Evolutionary conservation across 2,329 filamentous ascomycete genomes (phyloP).

Genomic region (Hypomyces rosellus): DNA sequence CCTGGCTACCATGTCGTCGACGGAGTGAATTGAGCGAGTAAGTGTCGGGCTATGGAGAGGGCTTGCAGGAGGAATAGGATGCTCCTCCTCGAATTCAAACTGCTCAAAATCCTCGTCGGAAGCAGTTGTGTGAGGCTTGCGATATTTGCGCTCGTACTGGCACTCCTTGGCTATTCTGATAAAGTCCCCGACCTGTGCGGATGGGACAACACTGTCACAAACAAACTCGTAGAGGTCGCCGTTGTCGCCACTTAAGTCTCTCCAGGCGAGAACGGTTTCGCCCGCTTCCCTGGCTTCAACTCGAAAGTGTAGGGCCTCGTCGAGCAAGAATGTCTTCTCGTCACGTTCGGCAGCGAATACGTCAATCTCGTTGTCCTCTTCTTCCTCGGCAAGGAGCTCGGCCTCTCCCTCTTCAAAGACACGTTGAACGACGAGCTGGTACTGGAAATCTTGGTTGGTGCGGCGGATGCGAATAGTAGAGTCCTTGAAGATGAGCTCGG

Average conservation of each 20-base stretch:
- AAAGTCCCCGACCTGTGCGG: slow-evolving; percentile 71
- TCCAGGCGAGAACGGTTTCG: slow-evolving; percentile 87
- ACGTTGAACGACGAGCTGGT: slow-evolving; percentile 91
- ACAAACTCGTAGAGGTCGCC: slow-evolving; percentile 98
- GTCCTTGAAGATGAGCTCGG: slow-evolving; percentile 98
- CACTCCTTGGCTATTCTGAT: slow-evolving; percentile 80
- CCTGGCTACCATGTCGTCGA: slow-evolving; percentile 50
- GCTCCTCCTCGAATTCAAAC: slow-evolving; percentile 68
- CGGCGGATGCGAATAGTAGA: slow-evolving; percentile 84
- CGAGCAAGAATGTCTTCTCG: slow-evolving; percentile 96
- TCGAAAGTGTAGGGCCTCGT: slow-evolving; percentile 82
- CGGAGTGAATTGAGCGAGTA: slow-evolving; percentile 47
- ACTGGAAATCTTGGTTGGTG: slow-evolving; percentile 92
- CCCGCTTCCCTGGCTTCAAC: slow-evolving; percentile 73
- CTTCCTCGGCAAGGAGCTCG: slow-evolving; percentile 82
- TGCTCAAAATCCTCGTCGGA: slow-evolving; percentile 74
- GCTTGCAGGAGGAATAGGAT: slow-evolving; percentile 58
- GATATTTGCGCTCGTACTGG: slow-evolving; percentile 95
- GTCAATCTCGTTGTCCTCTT: slow-evolving; percentile 71
- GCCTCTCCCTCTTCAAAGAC: slow-evolving; percentile 98
- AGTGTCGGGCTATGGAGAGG: slow-evolving; percentile 54
- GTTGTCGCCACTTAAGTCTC: slow-evolving; percentile 85
- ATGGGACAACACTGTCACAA: slow-evolving; percentile 68
- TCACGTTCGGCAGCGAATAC: slow-evolving; percentile 76
- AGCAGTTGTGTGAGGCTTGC: slow-evolving; percentile 70